Evolutionary conservation across 345 rosid genomes (phyloP).

Genomic region (Cardamine resedifolia): DNA sequence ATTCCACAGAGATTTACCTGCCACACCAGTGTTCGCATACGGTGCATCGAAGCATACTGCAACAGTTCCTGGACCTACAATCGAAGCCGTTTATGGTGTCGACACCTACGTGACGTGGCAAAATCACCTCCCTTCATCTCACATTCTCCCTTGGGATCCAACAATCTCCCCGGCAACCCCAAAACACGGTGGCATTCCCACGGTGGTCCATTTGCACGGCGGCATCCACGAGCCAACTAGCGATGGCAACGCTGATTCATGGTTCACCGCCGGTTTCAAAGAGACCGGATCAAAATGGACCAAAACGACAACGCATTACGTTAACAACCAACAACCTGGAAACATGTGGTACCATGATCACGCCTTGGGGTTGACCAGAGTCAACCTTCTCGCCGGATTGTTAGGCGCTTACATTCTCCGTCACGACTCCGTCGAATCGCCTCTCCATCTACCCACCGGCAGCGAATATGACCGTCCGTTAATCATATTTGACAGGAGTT

Average conservation of each 20-base stretch:
- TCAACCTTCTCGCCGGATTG: conserved; percentile 84
- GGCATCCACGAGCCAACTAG: conserved; percentile 68
- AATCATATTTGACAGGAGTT: conserved; percentile 73
- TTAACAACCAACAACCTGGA: conserved; percentile 79
- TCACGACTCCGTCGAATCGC: conserved; percentile 51
- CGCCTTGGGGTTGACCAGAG: conserved; percentile 82
- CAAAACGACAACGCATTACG: conserved; percentile 50
- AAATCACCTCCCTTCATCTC: conserved; percentile 78
- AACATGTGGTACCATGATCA: conserved; percentile 96
- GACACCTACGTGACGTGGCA: conserved; percentile 69
- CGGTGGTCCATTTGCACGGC: conserved; percentile 97
- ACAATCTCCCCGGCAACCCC: conserved; percentile 74
- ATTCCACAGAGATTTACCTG: conserved; percentile 87
- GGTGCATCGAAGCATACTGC: conserved; percentile 60
- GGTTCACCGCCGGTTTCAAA: conserved; percentile 76
- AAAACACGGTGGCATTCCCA: conserved; percentile 59
- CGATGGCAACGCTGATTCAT: conserved; percentile 71
- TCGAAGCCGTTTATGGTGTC: conserved; percentile 72
- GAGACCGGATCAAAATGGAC: conserved; percentile 71
- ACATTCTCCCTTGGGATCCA: conserved; percentile 92
- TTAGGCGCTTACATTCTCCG: conserved; percentile 74
- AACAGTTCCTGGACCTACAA: conserved; percentile 89
- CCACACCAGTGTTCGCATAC: conserved; percentile 78
- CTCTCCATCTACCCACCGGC: conserved; percentile 54
- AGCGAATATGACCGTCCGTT: conserved; percentile 63